Base-by-base conservation (phyloP, 495 filamentous ascomycete species). In the Staphylotrichum tortipilum region DNA sequence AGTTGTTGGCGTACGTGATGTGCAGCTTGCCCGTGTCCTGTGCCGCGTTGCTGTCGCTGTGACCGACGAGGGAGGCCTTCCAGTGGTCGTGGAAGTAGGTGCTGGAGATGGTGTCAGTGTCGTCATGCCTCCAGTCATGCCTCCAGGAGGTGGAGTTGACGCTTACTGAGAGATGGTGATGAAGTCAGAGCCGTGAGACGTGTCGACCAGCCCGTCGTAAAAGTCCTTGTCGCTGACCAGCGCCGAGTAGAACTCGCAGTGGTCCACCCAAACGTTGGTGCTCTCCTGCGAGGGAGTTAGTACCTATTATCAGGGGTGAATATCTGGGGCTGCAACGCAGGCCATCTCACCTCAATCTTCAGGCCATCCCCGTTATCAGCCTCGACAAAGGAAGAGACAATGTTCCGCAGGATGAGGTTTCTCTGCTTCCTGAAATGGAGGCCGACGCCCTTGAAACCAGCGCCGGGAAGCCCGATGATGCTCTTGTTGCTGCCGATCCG, bases 231-330 rank as follows among this genome's bases (percentile, higher is more conserved):
- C 73, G 53, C 71, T 68, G 55, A 68, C 67, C 22, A 64, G 60
- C 57, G 80, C 72, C 26, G 75, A 79, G 23, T 74, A 77, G 11
- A 87, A 70, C 56, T 87, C 82, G 64, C 72, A 74, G 62, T 85
- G 82, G 63, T 87, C 82, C 28, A 85, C 68, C 81, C 82, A 85
- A 33, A 86, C 71, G 47, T 85, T 83, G 52, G 64, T 79, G 57
- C 62, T 65, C 29, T 44, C 37, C 58, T 60, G 19, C 6, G 12
- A 17, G 5, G 7, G 5, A 17, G 15, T 23, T 7, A 33, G 23
- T 7, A 19, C 29, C 4, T 15, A 12, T 29, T 4, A 7, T 10
- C n/a, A n/a, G n/a, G n/a, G n/a, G n/a, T n/a, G n/a, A n/a, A n/a
- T n/a, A n/a, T n/a, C n/a, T n/a, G n/a, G n/a, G n/a, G n/a, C n/a